Evolutionary conservation across 805 yeast species (phyloP).

Genomic region (Clavispora vitiphila): DNA sequence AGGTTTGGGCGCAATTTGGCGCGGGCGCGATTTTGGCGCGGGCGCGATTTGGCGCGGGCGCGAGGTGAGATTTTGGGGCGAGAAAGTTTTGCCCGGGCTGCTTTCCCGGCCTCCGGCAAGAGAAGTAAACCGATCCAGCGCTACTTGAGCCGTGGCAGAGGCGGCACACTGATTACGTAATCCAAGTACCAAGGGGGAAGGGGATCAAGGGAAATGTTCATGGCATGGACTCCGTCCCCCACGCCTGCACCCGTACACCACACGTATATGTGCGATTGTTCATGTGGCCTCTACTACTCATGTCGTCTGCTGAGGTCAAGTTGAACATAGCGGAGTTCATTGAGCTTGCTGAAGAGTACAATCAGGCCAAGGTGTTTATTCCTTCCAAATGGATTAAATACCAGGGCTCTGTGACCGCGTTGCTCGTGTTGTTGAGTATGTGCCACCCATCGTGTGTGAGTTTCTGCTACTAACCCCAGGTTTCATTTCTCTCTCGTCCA

Average conservation of each 20-base stretch:
- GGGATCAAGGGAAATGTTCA: too few relatives aligned
- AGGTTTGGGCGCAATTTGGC: too few relatives aligned
- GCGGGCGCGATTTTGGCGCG: too few relatives aligned
- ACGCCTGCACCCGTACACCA: constrained; percentile 2
- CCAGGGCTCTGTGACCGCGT: constrained; percentile 11
- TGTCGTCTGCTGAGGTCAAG: constrained; percentile 2
- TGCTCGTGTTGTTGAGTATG: constrained; percentile 13
- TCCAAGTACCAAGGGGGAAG: too few relatives aligned
- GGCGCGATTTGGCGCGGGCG: too few relatives aligned
- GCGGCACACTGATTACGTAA: too few relatives aligned
- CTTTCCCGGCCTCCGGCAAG: too few relatives aligned
- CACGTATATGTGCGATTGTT: neutral
- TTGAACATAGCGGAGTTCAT: constrained; percentile 6
- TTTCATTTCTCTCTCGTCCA: constrained; percentile 12
- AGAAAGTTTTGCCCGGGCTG: too few relatives aligned
- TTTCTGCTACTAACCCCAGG: constrained; percentile 12
- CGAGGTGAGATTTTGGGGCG: too few relatives aligned
- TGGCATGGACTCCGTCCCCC: too few relatives aligned
- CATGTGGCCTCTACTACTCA: neutral
- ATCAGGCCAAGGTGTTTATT: constrained; percentile 7
- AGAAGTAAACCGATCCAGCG: too few relatives aligned
- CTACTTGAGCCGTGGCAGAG: too few relatives aligned
- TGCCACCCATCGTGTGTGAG: neutral
- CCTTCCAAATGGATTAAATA: constrained; percentile 10
- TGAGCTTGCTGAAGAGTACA: constrained; percentile 9